Percentiles rank a stretch among this genome's conserved stretches.
Conservation (phyloP, 371 early-diverging fungal genomes). For the Chytridiales sp. region DNA sequence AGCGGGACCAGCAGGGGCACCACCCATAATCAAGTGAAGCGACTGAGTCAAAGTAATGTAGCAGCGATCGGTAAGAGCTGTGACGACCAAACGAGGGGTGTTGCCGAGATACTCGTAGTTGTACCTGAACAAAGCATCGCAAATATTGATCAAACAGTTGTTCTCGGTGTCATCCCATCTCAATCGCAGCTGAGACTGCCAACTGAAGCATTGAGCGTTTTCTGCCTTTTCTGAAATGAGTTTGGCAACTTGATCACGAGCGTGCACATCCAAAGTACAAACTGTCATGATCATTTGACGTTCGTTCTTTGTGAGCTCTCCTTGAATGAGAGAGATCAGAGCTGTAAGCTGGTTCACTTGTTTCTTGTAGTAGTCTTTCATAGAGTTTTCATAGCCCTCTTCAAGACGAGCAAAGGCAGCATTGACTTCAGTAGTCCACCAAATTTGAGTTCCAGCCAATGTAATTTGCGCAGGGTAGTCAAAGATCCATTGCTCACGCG, state of each 20-base stretch:
- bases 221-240: slow-evolving; percentile 65
- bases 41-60: slow-evolving; percentile 66
- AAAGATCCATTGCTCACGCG: slow-evolving; percentile 68
- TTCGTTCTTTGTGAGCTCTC: slow-evolving; percentile 48
- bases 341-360: slow-evolving; percentile 62
- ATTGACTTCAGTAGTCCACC: slow-evolving; percentile 70
- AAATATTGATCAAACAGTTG: slow-evolving; percentile 64
- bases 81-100: slow-evolving; percentile 63
- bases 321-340: slow-evolving; percentile 60
- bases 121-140: slow-evolving; percentile 62
- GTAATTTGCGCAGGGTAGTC: slow-evolving; percentile 64
- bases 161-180: slow-evolving; percentile 59
- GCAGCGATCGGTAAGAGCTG: slow-evolving; percentile 64
- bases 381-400: slow-evolving; percentile 64
- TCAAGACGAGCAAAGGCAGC: slow-evolving; percentile 58
- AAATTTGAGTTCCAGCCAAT: slow-evolving; percentile 62
- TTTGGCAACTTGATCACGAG: slow-evolving; percentile 66
- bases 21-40: slow-evolving; percentile 63
- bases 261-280: slow-evolving; percentile 66
- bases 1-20: slow-evolving; percentile 64
- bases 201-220: slow-evolving; percentile 62
- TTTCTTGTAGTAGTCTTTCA: slow-evolving; percentile 69
- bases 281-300: slow-evolving; percentile 70
- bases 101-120: slow-evolving; percentile 66
- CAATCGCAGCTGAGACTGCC: slow-evolving; percentile 63